phyloP scores from a whole-genome alignment of 768 basidiomycete species.

The Amylocystis lapponica region DNA sequence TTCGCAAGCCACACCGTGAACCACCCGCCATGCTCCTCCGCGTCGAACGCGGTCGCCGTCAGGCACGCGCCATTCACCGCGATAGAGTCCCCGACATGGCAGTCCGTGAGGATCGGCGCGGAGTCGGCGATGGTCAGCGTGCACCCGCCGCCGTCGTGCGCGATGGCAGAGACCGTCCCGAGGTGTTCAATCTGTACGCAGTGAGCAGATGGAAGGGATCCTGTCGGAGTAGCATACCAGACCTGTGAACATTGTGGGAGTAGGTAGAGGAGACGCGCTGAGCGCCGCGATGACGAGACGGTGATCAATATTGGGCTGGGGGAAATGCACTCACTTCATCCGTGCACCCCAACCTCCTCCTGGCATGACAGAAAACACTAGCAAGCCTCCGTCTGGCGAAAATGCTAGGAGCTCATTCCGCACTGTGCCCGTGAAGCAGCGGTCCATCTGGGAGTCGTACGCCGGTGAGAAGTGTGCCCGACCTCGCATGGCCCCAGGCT shows the following conservation, averaged over 20 bases:
- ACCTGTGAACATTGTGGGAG: slow-evolving; percentile 64
- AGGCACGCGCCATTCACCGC: slow-evolving; percentile 77
- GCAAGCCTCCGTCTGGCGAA: not conserved
- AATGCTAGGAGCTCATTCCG: slow-evolving; percentile 9
- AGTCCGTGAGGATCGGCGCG: slow-evolving; percentile 75
- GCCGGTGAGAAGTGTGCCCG: slow-evolving; percentile 13
- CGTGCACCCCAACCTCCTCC: not conserved
- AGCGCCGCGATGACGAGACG: no score
- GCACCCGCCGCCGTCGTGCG: slow-evolving; percentile 69
- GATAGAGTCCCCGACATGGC: slow-evolving; percentile 91
- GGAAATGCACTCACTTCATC: not conserved
- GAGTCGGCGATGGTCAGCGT: slow-evolving; percentile 72
- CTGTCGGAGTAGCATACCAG: slow-evolving; percentile 45
- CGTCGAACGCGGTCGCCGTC: slow-evolving; percentile 84
- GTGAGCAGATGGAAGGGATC: no score
- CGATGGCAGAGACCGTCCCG: slow-evolving; percentile 64
- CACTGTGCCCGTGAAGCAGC: slow-evolving; percentile 15
- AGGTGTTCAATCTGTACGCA: slow-evolving; percentile 78
- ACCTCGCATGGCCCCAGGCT: not conserved
- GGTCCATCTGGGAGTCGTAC: slow-evolving; percentile 22
- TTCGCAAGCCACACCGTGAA: slow-evolving; percentile 96
- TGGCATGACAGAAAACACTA: slow-evolving; percentile 8
- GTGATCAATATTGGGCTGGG: no score
- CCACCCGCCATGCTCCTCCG: slow-evolving; percentile 56
- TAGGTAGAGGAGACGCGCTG: no score